Percentiles rank a stretch among this genome's conserved stretches.
These are phyloP conservation scores for Colletotrichum melonis DNA, from an alignment of 2,329 filamentous ascomycete species.

Conservation along the genomic window DNA sequence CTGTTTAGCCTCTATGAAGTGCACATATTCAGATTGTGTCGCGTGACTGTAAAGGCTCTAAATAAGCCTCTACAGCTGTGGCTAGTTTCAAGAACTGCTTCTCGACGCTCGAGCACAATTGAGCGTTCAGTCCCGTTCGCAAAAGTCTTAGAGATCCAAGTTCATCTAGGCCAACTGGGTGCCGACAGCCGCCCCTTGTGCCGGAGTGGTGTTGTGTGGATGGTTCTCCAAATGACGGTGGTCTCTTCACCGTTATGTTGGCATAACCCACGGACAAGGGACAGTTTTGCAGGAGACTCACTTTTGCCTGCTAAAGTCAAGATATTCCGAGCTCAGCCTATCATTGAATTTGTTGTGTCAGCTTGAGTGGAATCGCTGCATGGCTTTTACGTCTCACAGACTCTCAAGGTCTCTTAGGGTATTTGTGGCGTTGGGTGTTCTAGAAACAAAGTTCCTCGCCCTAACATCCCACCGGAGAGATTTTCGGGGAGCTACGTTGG, in stretches of 20 bases:
- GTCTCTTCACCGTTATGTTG: not conserved
- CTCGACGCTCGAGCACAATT: not conserved
- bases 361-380: not conserved
- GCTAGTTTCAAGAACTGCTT: not conserved
- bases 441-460: not conserved
- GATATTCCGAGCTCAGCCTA: not conserved
- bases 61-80: not conserved
- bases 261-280: not conserved
- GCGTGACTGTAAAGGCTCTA: too few relatives aligned
- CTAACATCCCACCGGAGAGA: conserved; percentile 18
- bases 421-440: too few relatives aligned
- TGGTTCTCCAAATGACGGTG: not conserved
- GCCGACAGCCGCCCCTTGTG: not conserved
- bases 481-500: conserved; percentile 19
- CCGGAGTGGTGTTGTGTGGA: not conserved
- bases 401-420: too few relatives aligned
- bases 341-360: not conserved
- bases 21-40: not conserved
- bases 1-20: not conserved
- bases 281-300: not conserved
- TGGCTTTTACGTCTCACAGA: not conserved
- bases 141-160: not conserved
- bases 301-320: not conserved
- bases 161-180: not conserved
- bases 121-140: not conserved